These are phyloP conservation scores for Pseudocercospora ulei DNA, from an alignment of 2,329 filamentous ascomycete genomes.

Conservation along the genomic window DNA sequence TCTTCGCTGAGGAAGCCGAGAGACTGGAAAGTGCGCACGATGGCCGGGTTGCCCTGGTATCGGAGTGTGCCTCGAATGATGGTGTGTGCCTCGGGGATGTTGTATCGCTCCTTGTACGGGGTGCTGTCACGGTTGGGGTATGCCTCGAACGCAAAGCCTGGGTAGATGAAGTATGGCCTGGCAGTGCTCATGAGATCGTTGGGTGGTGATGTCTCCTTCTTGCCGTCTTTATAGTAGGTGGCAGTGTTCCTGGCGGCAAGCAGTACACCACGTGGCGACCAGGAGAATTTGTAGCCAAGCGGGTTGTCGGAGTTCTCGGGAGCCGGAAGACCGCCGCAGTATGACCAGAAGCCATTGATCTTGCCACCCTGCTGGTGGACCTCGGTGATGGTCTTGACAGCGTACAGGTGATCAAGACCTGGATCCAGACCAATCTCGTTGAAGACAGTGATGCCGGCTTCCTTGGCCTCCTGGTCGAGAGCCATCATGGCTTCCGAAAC, in stretches of 20 bases:
- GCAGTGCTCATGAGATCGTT: slow-evolving; percentile 64
- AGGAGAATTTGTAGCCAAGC: slow-evolving; percentile 84
- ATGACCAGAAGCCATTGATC: slow-evolving; percentile 69
- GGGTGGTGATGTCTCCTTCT: slow-evolving; percentile 48
- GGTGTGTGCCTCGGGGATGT: slow-evolving; percentile 83
- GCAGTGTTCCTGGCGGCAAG: slow-evolving; percentile 80
- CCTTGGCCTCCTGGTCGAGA: slow-evolving; percentile 72
- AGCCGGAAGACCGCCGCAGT: slow-evolving; percentile 65
- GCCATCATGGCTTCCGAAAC: slow-evolving; percentile 87
- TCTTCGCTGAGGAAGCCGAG: slow-evolving; percentile 78
- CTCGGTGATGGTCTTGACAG: slow-evolving; percentile 75
- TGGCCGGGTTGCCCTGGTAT: slow-evolving; percentile 83
- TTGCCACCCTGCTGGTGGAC: slow-evolving; percentile 84
- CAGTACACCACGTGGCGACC: slow-evolving; percentile 68
- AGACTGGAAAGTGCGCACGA: slow-evolving; percentile 78
- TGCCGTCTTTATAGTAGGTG: slow-evolving; percentile 69
- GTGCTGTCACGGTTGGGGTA: slow-evolving; percentile 92
- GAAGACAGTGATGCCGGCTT: slow-evolving; percentile 91
- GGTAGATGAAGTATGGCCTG: slow-evolving; percentile 85
- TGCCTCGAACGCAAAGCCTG: slow-evolving; percentile 77
- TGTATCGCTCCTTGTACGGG: slow-evolving; percentile 76
- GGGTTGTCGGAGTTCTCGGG: slow-evolving; percentile 75
- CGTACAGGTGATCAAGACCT: slow-evolving; percentile 66
- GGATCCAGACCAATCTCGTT: slow-evolving; percentile 82
- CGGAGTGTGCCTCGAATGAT: slow-evolving; percentile 75